Conservation (phyloP, 116 monocot genomes). For the Iris pallida region DNA sequence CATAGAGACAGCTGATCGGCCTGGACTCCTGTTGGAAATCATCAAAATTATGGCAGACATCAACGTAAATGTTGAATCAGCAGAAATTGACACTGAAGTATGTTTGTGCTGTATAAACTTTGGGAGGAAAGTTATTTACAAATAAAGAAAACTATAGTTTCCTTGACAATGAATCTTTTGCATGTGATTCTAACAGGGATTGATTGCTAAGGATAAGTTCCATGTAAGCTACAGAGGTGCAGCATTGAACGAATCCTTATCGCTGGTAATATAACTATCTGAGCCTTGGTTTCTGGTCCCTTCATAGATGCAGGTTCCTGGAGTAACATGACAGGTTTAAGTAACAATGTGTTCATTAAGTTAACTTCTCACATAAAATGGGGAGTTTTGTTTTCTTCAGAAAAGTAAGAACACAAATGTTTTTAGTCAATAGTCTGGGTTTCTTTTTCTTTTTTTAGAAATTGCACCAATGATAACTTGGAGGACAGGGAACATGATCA, state of each 20-base stretch:
- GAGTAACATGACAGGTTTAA: too few species aligned
- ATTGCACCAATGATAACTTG: too few species aligned
- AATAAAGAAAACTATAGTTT: neutral
- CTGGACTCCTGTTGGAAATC: slow-evolving; percentile 75
- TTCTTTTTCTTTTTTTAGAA: too few species aligned
- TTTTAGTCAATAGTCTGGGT: too few species aligned
- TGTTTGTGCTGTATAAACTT: slow-evolving; percentile 2
- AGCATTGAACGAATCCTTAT: slow-evolving; percentile 54
- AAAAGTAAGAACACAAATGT: too few species aligned
- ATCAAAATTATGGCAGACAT: slow-evolving; percentile 76
- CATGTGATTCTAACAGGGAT: slow-evolving; percentile 42
- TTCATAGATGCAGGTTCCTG: too few species aligned
- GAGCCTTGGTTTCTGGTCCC: neutral
- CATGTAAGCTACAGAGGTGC: slow-evolving; percentile 92
- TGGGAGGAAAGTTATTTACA: neutral
- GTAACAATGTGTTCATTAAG: neutral
- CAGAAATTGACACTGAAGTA: slow-evolving; percentile 93
- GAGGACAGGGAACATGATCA: too few species aligned
- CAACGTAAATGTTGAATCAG: slow-evolving; percentile 78
- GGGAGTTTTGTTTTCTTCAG: neutral
- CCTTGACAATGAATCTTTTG: neutral
- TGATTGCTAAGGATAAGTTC: slow-evolving; percentile 88
- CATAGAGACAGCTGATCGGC: slow-evolving; percentile 91
- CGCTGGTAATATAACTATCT: slow-evolving; percentile 44
- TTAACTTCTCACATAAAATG: neutral